phyloP scores from a whole-genome alignment of 208 protist genomes.

The Acanthamoeba triangularis region DNA sequence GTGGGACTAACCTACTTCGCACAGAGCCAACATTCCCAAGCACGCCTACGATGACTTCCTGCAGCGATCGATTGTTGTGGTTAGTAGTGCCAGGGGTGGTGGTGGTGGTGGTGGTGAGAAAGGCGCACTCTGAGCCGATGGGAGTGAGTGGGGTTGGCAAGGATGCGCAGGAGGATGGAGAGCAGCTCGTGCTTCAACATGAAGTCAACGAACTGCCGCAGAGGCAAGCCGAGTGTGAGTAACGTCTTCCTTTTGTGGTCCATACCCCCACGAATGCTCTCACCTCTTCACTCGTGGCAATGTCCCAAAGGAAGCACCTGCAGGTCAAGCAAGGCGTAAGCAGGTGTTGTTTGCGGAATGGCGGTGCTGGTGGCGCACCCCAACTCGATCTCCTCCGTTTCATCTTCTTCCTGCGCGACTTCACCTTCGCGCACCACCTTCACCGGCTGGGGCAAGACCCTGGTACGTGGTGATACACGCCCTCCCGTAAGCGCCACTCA shows the following conservation, averaged over 20 bases:
- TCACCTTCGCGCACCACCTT: neutral
- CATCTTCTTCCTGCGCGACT: neutral
- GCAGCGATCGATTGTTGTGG: neutral
- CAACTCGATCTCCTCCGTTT: slow-evolving; percentile 20
- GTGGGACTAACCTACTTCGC: neutral
- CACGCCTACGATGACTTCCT: slow-evolving; percentile 22
- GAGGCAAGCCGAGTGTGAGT: neutral
- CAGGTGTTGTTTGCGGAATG: neutral
- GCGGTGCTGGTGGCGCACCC: neutral
- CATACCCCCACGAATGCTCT: neutral
- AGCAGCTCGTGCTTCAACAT: slow-evolving; percentile 27
- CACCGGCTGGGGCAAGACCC: slow-evolving; percentile 2
- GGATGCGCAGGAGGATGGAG: slow-evolving; percentile 19
- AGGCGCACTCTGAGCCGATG: neutral
- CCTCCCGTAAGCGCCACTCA: too few species aligned
- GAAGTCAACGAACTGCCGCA: slow-evolving; percentile 10
- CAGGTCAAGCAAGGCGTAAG: neutral
- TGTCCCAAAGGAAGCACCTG: slow-evolving; percentile 36
- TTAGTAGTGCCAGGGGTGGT: neutral
- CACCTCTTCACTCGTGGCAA: slow-evolving; percentile 1
- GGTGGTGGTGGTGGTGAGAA: too few species aligned
- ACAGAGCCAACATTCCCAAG: slow-evolving; percentile 1
- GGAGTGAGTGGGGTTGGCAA: neutral
- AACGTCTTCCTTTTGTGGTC: neutral
- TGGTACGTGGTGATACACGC: neutral